Base-by-base conservation (phyloP, 768 basidiomycete genomes). In the Pleurotus eryngii region DNA sequence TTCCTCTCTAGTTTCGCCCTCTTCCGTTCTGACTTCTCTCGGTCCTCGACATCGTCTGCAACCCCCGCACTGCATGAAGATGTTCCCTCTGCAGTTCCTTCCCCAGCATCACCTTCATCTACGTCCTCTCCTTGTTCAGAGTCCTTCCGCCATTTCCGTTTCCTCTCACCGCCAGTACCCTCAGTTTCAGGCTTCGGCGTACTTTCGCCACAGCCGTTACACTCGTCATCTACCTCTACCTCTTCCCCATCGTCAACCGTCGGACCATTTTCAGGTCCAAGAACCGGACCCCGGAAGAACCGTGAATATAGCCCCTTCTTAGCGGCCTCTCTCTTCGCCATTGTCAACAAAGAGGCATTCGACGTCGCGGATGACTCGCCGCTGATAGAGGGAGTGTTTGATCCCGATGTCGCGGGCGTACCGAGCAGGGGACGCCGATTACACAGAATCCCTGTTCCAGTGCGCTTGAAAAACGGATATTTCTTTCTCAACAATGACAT, bases 311-410 rank as follows among this genome's bases (percentile, higher is more conserved):
- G 77, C 17, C 76, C 78, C 9, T 82, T 77, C 59, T 81, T 83
- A 0, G 93, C 95, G 8, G 90, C 85, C 61, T 92, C 89, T 46
- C 87, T 79, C 69, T 92, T 92, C 4, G 92, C 90, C 3, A 73
- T 68, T 0, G 82, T 74, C 54, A 93, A 65, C 11, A 92, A 69
- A 57, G 75, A 83, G 17, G 78, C 70, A 46, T 74, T 76, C 5
- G 76, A 72, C 6, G 58, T 60, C 18, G 62, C 54, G 4, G 65
- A 51, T 9, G 58, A 46, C 35, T 59, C 57, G 37, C 67, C 65
- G 12, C 60, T 61, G 38, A 56, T 45, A 17, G 74, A 65, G 5
- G 78, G 79, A 14, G 78, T 82, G 54, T 68, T 68, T 9, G 66
- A 67, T 51, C 78, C 79, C 24, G 80, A 79, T 54, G 75, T 67